Percentiles rank a stretch among this genome's conserved stretches.
Conservation (phyloP, 768 basidiomycete species). For the Xerocomellus chrysenteron region DNA sequence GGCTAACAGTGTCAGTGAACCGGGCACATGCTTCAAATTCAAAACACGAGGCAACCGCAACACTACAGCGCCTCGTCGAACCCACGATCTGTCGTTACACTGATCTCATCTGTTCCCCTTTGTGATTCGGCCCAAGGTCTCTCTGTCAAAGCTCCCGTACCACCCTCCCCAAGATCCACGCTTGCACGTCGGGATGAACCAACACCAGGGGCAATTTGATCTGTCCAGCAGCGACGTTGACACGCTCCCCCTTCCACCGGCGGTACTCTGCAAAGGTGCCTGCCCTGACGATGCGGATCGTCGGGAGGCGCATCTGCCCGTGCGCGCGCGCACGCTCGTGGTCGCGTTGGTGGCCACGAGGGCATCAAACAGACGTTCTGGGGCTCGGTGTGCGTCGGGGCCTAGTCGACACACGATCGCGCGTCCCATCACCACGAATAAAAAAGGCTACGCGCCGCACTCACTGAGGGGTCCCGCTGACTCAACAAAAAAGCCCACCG, state of each 20-base stretch:
- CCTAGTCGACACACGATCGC: background rate
- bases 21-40: no score
- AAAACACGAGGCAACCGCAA: no score
- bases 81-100: background rate
- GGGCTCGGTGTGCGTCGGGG: no score
- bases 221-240: conserved; percentile 1
- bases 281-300: conserved; percentile 19
- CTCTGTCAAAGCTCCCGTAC: conserved; percentile 10
- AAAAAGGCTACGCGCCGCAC: background rate
- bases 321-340: background rate
- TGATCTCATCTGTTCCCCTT: background rate
- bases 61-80: no score
- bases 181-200: background rate
- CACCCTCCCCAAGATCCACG: conserved; percentile 22
- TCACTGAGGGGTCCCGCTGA: conserved; percentile 8
- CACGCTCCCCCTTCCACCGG: conserved; percentile 5
- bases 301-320: conserved; percentile 10
- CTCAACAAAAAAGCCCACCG: conserved; percentile 15
- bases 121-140: no score
- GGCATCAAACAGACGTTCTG: conserved; percentile 4
- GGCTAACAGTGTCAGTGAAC: no score
- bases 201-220: conserved; percentile 18
- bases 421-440: background rate
- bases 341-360: conserved; percentile 1
- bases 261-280: conserved; percentile 23